phyloP scores from a whole-genome alignment of 176 grass and related monocot species.

The Tuctoria greenei region DNA sequence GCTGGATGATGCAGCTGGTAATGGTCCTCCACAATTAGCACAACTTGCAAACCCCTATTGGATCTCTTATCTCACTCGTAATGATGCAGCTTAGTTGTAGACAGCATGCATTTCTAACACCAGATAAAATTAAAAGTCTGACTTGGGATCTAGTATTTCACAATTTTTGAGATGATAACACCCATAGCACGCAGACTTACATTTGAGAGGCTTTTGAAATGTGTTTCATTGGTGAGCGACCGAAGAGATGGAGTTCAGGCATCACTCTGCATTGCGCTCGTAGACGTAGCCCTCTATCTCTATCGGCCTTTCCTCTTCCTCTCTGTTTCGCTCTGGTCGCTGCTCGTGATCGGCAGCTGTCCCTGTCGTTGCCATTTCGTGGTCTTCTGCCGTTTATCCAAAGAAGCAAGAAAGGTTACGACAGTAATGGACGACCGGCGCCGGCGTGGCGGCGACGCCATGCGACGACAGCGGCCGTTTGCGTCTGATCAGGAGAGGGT shows the following conservation, averaged over 20 bases:
- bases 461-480: slow-evolving; percentile 35
- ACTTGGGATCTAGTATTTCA: slow-evolving; percentile 26
- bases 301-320: background rate
- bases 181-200: background rate
- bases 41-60: background rate
- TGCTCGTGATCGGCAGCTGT: slow-evolving; percentile 23
- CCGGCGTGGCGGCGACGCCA: slow-evolving; percentile 16
- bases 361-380: slow-evolving; percentile 26
- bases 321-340: background rate
- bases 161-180: background rate
- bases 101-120: slow-evolving; percentile 25
- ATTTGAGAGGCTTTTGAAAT: background rate
- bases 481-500: slow-evolving; percentile 34
- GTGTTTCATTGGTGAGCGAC: background rate
- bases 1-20: slow-evolving; percentile 6
- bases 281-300: background rate
- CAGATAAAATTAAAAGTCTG: background rate
- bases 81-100: slow-evolving; percentile 47
- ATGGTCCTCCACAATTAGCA: slow-evolving; percentile 39
- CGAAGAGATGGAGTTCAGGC: background rate
- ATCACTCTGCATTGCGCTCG: too few relatives aligned
- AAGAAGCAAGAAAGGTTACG: slow-evolving; percentile 18
- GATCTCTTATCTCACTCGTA: background rate
- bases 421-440: slow-evolving; percentile 38
- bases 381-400: background rate